phyloP scores from a whole-genome alignment of 331 rosid species.

The Cydonia oblonga region DNA sequence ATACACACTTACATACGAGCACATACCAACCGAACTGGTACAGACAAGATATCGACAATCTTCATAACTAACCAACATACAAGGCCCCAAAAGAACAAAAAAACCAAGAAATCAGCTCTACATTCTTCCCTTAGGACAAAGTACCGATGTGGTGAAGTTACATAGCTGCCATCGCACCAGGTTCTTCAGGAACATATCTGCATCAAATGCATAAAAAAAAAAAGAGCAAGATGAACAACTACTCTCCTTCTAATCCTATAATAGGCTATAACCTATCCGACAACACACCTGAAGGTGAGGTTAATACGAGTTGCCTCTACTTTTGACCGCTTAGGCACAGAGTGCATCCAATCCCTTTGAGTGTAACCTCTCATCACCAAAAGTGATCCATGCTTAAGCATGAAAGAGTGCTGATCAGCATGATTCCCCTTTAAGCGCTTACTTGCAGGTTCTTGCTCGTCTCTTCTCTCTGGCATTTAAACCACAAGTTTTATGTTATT shows the following conservation, averaged over 20 bases:
- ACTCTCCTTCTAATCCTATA: neutral
- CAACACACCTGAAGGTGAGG: constrained; percentile 78
- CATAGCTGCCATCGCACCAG: neutral
- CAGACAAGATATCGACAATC: neutral
- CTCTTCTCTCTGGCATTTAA: constrained; percentile 25
- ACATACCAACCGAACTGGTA: neutral
- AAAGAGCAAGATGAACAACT: neutral
- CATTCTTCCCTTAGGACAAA: neutral
- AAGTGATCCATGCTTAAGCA: constrained; percentile 78
- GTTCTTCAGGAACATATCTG: neutral
- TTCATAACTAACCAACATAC: neutral
- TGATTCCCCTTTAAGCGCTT: constrained; percentile 52
- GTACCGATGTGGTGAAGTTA: neutral
- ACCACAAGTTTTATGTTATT: neutral
- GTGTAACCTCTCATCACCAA: constrained; percentile 85
- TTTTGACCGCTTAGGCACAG: constrained; percentile 75
- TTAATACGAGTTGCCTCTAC: constrained; percentile 69
- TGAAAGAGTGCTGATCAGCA: constrained; percentile 49
- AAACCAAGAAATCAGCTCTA: too few species aligned
- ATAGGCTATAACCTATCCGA: constrained; percentile 10
- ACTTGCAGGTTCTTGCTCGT: constrained; percentile 37
- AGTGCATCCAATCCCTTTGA: constrained; percentile 90
- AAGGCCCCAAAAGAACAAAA: neutral
- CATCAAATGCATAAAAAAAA: neutral
- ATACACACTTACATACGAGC: neutral